phyloP scores from a whole-genome alignment of 192 early-diverging fungal species.

The Fimicolochytrium jonesii region DNA sequence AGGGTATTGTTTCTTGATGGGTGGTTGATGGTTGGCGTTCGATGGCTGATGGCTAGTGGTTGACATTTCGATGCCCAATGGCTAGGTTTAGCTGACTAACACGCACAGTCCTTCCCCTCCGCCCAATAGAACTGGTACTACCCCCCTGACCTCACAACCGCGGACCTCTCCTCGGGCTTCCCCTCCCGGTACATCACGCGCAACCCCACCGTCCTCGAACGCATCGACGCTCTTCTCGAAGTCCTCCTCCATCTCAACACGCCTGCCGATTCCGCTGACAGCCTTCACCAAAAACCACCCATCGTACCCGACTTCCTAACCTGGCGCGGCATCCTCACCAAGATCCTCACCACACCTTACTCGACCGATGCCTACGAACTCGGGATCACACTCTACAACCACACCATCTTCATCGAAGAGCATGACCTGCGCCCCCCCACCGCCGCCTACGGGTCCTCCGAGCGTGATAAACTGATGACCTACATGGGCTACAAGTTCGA shows the following conservation, averaged over 20 bases:
- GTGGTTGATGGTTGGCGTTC: no score
- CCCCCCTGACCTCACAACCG: slow-evolving; percentile 6
- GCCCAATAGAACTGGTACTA: slow-evolving; percentile 21
- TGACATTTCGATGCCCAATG: neutral
- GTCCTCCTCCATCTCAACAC: slow-evolving; percentile 21
- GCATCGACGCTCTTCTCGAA: slow-evolving; percentile 76
- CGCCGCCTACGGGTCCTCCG: slow-evolving; percentile 39
- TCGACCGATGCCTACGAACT: slow-evolving; percentile 78
- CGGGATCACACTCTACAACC: slow-evolving; percentile 64
- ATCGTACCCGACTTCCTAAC: no score
- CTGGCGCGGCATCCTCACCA: slow-evolving; percentile 89
- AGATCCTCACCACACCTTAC: slow-evolving; percentile 78
- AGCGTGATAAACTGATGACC: slow-evolving; percentile 62
- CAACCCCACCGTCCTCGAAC: slow-evolving; percentile 60
- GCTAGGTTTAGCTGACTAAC: neutral
- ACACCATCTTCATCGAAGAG: slow-evolving; percentile 75
- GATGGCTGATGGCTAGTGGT: neutral
- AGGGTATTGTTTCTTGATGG: no score
- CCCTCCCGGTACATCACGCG: slow-evolving; percentile 63
- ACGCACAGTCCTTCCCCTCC: neutral
- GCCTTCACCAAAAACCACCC: no score
- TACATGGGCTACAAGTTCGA: slow-evolving; percentile 95
- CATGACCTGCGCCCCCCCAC: slow-evolving; percentile 24
- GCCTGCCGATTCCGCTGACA: neutral
- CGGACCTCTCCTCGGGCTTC: slow-evolving; percentile 57